phyloP scores from a whole-genome alignment of 2,329 filamentous ascomycete genomes.

The Aureobasidium namibiae region DNA sequence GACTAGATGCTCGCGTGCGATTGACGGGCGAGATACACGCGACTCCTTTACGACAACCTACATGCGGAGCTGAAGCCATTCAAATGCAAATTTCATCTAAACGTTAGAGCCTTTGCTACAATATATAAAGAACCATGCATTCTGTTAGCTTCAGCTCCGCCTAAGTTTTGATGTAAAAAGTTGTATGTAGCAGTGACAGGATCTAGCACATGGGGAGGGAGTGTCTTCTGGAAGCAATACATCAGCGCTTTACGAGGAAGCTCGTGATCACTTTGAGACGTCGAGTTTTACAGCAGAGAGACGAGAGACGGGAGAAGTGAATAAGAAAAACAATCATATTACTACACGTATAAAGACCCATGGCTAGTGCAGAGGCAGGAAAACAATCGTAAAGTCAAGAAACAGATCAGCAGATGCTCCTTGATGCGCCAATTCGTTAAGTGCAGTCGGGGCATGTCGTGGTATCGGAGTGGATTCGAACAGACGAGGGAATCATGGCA shows the following conservation, averaged over 20 bases:
- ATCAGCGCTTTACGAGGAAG: neutral
- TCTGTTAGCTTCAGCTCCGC: neutral
- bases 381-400: constrained; percentile 12
- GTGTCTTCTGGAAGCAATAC: neutral
- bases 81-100: too few species aligned
- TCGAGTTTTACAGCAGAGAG: too few species aligned
- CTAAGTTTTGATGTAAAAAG: too few species aligned
- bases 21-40: neutral
- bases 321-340: constrained; percentile 8
- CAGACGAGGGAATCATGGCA: constrained; percentile 7
- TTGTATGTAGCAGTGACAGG: too few species aligned
- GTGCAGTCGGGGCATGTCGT: constrained; percentile 11
- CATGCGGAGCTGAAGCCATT: too few species aligned
- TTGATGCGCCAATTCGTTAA: constrained; percentile 10
- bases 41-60: neutral
- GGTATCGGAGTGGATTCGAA: constrained; percentile 7
- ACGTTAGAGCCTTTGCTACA: too few species aligned
- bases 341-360: constrained; percentile 3
- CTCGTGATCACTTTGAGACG: neutral
- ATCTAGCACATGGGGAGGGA: too few species aligned
- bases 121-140: neutral
- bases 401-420: constrained; percentile 12
- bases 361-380: constrained; percentile 3
- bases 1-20: neutral
- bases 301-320: neutral